phyloP scores from a whole-genome alignment of 2,329 filamentous ascomycete genomes.

The Xylaria multiplex region DNA sequence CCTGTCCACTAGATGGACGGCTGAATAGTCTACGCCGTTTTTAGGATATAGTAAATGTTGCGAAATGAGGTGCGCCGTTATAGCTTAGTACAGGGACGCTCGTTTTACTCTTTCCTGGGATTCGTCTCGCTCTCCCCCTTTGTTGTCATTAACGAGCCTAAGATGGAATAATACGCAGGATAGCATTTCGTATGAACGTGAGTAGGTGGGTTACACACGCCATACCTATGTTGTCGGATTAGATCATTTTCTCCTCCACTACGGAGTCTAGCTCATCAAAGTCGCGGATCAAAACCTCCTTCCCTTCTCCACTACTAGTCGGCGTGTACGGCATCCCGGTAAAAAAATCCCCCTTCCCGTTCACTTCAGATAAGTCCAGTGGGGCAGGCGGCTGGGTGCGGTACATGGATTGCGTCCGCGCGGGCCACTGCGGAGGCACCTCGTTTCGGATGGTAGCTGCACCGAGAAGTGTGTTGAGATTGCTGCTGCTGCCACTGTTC shows the following conservation, averaged over 20 bases:
- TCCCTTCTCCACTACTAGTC: conserved; percentile 14
- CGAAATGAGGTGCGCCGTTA: not conserved
- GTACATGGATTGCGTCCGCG: conserved; percentile 39
- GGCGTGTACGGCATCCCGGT: conserved; percentile 27
- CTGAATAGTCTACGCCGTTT: not conserved
- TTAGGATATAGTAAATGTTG: not conserved
- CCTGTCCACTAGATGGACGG: not conserved
- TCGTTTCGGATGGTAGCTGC: conserved; percentile 20
- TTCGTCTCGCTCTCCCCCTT: not conserved
- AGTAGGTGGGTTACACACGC: not conserved
- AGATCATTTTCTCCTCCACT: conserved; percentile 40
- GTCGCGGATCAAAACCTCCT: conserved; percentile 43
- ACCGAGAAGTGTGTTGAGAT: not conserved
- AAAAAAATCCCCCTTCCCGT: conserved; percentile 40
- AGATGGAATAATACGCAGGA: not conserved
- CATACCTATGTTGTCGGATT: not conserved
- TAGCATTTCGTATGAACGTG: not conserved
- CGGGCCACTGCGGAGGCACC: conserved; percentile 28
- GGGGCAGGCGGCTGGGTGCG: conserved; percentile 38
- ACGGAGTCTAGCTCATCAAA: conserved; percentile 48
- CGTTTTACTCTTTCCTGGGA: not conserved
- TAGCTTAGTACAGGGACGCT: not conserved
- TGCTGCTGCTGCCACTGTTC: not conserved
- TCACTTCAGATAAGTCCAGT: conserved; percentile 38
- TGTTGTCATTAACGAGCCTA: not conserved